A percentile compares a stretch with the other conserved stretches of the same genome.
Conservation (phyloP, 148 eudicot genomes). For the Persicaria maculosa region DNA sequence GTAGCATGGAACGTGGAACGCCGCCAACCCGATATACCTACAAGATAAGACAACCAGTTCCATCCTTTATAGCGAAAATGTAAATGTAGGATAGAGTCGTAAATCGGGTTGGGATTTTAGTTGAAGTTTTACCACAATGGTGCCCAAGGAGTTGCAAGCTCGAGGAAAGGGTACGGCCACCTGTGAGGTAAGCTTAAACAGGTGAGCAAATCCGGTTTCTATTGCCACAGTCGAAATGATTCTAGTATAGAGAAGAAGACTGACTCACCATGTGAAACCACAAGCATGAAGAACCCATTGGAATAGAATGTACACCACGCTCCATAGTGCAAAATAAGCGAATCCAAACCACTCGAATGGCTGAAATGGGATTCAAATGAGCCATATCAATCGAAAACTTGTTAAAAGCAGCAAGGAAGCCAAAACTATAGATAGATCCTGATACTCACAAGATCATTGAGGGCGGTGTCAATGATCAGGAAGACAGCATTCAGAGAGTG, state of each 20-base stretch:
- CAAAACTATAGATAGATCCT: neutral
- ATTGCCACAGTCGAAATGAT: neutral
- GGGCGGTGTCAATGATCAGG: constrained; percentile 56
- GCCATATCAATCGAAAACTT: neutral
- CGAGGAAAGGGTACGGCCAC: constrained; percentile 99
- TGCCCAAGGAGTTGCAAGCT: constrained; percentile 72
- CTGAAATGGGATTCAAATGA: constrained; percentile 27
- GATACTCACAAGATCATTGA: constrained; percentile 59
- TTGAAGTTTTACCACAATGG: constrained; percentile 58
- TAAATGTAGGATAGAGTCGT: neutral
- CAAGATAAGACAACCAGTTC: neutral
- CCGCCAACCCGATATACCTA: constrained; percentile 72
- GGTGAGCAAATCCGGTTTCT: neutral
- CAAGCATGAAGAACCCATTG: constrained; percentile 86
- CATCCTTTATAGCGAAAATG: neutral
- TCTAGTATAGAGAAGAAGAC: neutral
- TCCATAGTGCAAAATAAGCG: constrained; percentile 55
- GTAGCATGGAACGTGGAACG: constrained; percentile 64
- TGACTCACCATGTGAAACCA: constrained; percentile 51
- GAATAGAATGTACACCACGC: constrained; percentile 43
- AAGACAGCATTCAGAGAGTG: constrained; percentile 75
- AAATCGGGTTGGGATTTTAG: neutral
- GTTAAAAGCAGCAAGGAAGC: neutral
- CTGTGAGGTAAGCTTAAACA: constrained; percentile 25
- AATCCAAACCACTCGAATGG: constrained; percentile 70